Evolutionary conservation across 768 basidiomycete genomes (phyloP).

Genomic region (Termitomyces bulborhizus): DNA sequence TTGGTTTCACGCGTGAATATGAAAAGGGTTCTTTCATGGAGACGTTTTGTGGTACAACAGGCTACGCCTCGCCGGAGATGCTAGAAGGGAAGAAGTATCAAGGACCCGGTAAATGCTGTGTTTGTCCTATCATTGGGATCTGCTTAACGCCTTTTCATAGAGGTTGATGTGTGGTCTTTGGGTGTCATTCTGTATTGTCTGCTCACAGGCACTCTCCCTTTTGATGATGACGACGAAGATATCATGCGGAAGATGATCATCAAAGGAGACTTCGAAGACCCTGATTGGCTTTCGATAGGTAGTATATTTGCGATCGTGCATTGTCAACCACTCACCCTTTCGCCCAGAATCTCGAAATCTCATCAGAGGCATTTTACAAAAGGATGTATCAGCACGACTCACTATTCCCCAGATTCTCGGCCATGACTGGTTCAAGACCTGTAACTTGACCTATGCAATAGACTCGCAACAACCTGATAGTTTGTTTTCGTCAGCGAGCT

Average conservation of each 20-base stretch:
- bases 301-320: slow-evolving; percentile 14
- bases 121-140: neutral
- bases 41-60: slow-evolving; percentile 93
- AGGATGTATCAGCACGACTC: slow-evolving; percentile 69
- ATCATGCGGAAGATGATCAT: slow-evolving; percentile 84
- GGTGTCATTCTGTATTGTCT: slow-evolving; percentile 89
- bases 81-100: slow-evolving; percentile 81
- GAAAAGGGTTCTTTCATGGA: slow-evolving; percentile 75
- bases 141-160: slow-evolving; percentile 31
- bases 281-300: slow-evolving; percentile 89
- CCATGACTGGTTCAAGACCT: slow-evolving; percentile 78
- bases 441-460: slow-evolving; percentile 26
- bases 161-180: slow-evolving; percentile 95
- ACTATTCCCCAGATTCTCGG: slow-evolving; percentile 80
- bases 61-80: slow-evolving; percentile 93
- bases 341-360: slow-evolving; percentile 77
- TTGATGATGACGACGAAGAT: slow-evolving; percentile 83
- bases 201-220: slow-evolving; percentile 84
- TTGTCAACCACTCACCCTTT: neutral
- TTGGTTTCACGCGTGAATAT: slow-evolving; percentile 93
- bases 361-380: slow-evolving; percentile 68
- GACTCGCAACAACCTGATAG: slow-evolving; percentile 22
- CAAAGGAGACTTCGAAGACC: slow-evolving; percentile 84
- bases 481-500: slow-evolving; percentile 46
- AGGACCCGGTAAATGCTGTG: slow-evolving; percentile 65